phyloP scores from a whole-genome alignment of 2,329 filamentous ascomycete genomes.

The Arachnomyces sp. region DNA sequence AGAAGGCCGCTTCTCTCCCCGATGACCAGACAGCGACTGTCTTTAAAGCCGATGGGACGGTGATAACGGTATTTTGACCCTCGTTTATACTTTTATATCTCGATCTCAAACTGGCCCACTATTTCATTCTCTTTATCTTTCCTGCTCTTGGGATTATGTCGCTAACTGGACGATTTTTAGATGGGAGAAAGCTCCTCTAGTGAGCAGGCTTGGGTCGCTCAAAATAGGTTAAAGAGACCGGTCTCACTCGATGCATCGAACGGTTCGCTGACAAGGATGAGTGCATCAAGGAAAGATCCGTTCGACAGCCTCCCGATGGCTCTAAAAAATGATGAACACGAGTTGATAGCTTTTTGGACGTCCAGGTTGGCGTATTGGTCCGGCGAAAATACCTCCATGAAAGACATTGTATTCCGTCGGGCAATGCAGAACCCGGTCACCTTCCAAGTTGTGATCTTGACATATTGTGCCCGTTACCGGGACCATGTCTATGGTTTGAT shows the following conservation, averaged over 20 bases:
- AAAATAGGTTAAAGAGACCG: no score
- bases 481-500: conserved; percentile 18
- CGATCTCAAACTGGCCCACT: no score
- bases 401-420: conserved; percentile 27
- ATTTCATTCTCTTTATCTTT: neutral
- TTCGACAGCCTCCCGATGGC: conserved; percentile 23
- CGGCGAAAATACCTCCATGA: conserved; percentile 31
- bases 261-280: conserved; percentile 10
- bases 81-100: no score
- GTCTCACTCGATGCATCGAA: no score
- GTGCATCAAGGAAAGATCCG: conserved; percentile 25
- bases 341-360: conserved; percentile 29
- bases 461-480: conserved; percentile 31
- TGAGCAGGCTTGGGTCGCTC: no score
- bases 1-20: conserved; percentile 7
- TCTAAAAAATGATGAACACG: conserved; percentile 20
- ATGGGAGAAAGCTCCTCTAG: neutral
- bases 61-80: no score
- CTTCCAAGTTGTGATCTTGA: conserved; percentile 30
- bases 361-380: conserved; percentile 34
- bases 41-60: no score
- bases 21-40: no score
- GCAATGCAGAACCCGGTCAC: conserved; percentile 27
- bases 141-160: no score
- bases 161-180: neutral